These are phyloP conservation scores for Metschnikowia orientalis DNA, from an alignment of 805 yeast genomes.

Conservation along the genomic window DNA sequence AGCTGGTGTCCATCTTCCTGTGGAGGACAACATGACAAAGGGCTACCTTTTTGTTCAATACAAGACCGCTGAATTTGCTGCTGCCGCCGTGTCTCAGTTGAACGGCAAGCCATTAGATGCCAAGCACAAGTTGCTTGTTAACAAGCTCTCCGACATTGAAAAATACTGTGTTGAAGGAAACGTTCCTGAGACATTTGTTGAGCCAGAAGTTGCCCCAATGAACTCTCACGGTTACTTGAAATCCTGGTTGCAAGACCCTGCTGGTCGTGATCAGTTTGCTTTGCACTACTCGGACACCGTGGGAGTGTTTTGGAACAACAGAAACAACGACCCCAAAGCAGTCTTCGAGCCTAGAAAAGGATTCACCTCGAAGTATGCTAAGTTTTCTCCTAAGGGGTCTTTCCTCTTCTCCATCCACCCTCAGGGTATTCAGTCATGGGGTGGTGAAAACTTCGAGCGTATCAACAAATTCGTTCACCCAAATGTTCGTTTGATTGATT, in stretches of 20 bases:
- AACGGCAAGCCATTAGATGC: constrained; percentile 91
- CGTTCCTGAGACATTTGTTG: constrained; percentile 57
- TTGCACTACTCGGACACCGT: constrained; percentile 76
- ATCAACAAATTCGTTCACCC: constrained; percentile 80
- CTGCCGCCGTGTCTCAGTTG: constrained; percentile 71
- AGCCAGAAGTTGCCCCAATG: constrained; percentile 71
- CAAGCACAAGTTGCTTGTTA: constrained; percentile 83
- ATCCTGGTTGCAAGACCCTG: constrained; percentile 86
- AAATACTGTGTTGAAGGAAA: constrained; percentile 65
- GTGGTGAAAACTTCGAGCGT: constrained; percentile 75
- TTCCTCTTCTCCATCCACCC: constrained; percentile 83
- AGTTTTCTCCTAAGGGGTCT: constrained; percentile 92
- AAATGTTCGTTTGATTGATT: constrained; percentile 82
- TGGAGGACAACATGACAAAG: constrained; percentile 72
- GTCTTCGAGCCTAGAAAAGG: constrained; percentile 74
- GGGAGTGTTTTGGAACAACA: constrained; percentile 83
- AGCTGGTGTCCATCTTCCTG: constrained; percentile 77
- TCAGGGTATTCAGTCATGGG: constrained; percentile 95
- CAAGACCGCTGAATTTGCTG: constrained; percentile 61
- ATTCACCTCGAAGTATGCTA: constrained; percentile 84
- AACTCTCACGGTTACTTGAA: constrained; percentile 75
- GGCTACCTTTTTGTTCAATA: constrained; percentile 87
- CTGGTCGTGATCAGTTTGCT: constrained; percentile 86
- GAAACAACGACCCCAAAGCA: constrained; percentile 66
- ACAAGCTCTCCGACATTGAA: constrained; percentile 78